These are phyloP conservation scores for Adiantum capillusveneris DNA, from an alignment of 75 land plant genomes.

Conservation along the genomic window DNA sequence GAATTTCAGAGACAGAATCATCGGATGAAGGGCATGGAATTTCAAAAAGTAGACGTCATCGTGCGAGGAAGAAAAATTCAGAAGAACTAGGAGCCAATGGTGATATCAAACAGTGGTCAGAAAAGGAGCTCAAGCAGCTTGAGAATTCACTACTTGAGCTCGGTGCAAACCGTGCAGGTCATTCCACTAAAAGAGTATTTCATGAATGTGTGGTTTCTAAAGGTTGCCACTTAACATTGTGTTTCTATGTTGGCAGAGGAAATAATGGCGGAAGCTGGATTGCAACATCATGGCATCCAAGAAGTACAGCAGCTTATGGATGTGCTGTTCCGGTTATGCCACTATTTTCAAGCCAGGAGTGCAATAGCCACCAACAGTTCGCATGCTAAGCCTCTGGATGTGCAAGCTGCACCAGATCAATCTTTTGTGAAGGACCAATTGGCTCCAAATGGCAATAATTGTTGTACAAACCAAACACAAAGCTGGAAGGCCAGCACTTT, in stretches of 20 bases:
- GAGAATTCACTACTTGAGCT: slow-evolving; percentile 11
- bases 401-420: not conserved
- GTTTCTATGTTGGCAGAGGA: slow-evolving; percentile 11
- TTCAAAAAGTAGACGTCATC: not conserved
- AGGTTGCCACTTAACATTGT: too few relatives aligned
- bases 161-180: slow-evolving; percentile 13
- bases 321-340: slow-evolving; percentile 14
- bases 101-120: slow-evolving; percentile 10
- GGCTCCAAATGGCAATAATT: too few relatives aligned
- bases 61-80: not conserved
- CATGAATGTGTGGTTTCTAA: too few relatives aligned
- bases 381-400: not conserved
- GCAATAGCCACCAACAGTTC: not conserved
- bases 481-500: too few relatives aligned
- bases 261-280: slow-evolving; percentile 13
- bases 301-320: slow-evolving; percentile 11
- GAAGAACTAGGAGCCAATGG: not conserved
- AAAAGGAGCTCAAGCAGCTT: slow-evolving; percentile 18
- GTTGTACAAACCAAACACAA: too few relatives aligned
- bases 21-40: slow-evolving; percentile 10
- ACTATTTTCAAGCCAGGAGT: slow-evolving; percentile 7
- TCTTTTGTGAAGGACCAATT: too few relatives aligned
- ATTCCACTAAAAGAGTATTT: too few relatives aligned
- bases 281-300: slow-evolving; percentile 8
- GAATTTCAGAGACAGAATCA: not conserved